Percentiles rank a stretch among this genome's conserved stretches.
Conservation (phyloP, 257 asterid species). For the Avicennia marina region DNA sequence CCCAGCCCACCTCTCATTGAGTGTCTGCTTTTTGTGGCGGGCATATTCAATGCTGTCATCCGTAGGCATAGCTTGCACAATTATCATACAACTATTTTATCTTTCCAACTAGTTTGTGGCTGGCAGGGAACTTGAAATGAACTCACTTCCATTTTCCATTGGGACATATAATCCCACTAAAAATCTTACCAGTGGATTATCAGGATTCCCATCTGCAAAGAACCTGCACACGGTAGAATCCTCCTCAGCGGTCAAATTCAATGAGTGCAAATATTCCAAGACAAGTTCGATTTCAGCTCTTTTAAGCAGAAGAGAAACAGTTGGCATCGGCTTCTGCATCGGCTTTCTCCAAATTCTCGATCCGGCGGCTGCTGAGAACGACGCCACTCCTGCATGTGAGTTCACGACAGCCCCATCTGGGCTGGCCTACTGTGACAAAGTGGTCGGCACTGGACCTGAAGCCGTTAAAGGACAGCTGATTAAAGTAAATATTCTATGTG, state of each 20-base stretch:
- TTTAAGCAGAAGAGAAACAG: constrained; percentile 39
- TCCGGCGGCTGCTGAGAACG: constrained; percentile 26
- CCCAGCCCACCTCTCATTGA: too few relatives aligned
- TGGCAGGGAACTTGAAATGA: constrained; percentile 30
- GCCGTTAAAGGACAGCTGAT: constrained; percentile 51
- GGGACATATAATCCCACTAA: constrained; percentile 23
- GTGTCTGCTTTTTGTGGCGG: too few relatives aligned
- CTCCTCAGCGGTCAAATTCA: constrained; percentile 15
- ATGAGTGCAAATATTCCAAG: constrained; percentile 1
- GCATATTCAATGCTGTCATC: too few relatives aligned
- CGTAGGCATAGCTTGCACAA: neutral
- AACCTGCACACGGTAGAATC: constrained; percentile 3
- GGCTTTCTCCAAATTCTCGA: constrained; percentile 24
- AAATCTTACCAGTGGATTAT: constrained; percentile 6
- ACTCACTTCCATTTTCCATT: constrained; percentile 30
- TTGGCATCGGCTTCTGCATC: constrained; percentile 32
- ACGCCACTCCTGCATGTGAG: constrained; percentile 23
- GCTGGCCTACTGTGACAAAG: constrained; percentile 47
- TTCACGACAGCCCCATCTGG: constrained; percentile 41
- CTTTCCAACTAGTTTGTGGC: constrained; percentile 16
- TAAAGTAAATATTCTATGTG: constrained; percentile 20
- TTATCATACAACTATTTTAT: constrained; percentile 13
- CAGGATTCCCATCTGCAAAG: neutral
- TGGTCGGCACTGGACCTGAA: constrained; percentile 37
- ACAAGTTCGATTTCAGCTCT: neutral